These are phyloP conservation scores for Monosporascus sp. DNA, from an alignment of 2,329 filamentous ascomycete species.

Conservation along the genomic window DNA sequence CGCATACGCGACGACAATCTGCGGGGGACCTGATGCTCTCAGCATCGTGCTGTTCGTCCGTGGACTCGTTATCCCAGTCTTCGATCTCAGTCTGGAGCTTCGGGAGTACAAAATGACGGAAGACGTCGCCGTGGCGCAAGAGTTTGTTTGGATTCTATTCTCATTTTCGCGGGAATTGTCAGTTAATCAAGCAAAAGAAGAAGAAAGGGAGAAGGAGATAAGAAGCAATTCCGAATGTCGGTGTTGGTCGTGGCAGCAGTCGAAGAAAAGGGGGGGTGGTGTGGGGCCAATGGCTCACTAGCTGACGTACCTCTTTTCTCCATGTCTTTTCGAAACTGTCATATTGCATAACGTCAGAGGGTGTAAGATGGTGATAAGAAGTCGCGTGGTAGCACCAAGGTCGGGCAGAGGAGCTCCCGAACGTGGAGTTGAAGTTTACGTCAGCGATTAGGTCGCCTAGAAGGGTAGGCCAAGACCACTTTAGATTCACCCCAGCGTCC, in stretches of 20 bases:
- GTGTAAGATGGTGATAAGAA: constrained; percentile 42
- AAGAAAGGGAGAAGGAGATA: constrained; percentile 1
- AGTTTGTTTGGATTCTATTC: constrained; percentile 17
- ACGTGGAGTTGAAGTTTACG: constrained; percentile 37
- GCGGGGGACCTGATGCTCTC: constrained; percentile 12
- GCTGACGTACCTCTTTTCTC: constrained; percentile 21
- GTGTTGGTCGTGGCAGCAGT: background rate
- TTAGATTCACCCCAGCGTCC: constrained; percentile 38
- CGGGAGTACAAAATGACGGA: constrained; percentile 21
- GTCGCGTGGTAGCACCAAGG: constrained; percentile 46
- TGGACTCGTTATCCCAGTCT: constrained; percentile 28
- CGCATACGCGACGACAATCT: constrained; percentile 21
- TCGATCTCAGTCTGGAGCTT: constrained; percentile 13
- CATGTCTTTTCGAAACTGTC: constrained; percentile 38
- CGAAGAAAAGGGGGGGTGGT: background rate
- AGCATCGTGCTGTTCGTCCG: constrained; percentile 12
- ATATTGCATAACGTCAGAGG: constrained; percentile 35
- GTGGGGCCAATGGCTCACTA: background rate
- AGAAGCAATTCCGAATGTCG: background rate
- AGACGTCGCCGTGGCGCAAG: constrained; percentile 25
- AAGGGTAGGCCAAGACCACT: constrained; percentile 42
- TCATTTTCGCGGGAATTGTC: background rate
- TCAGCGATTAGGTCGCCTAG: constrained; percentile 33
- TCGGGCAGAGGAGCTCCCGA: constrained; percentile 28
- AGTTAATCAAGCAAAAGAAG: background rate